Conservation (phyloP, 306 rosid genomes). For the Gastrolobium bilobum region DNA sequence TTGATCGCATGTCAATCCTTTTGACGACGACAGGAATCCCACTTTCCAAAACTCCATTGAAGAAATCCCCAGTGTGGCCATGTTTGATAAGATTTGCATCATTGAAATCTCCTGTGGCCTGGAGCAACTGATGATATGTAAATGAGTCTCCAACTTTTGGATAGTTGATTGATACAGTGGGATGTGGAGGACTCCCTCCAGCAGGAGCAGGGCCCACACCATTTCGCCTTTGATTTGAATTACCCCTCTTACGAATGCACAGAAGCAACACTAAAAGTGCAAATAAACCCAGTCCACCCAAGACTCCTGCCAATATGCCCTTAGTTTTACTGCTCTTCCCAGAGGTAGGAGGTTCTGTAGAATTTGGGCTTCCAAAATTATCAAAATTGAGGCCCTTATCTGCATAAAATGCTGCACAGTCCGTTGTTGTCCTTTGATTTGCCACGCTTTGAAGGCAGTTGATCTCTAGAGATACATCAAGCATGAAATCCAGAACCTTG, state of each 20-base stretch:
- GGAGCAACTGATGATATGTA: slow-evolving; percentile 80
- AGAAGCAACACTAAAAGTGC: slow-evolving; percentile 55
- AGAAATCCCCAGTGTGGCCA: slow-evolving; percentile 91
- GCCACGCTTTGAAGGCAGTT: slow-evolving; percentile 78
- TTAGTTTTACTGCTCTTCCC: slow-evolving; percentile 68
- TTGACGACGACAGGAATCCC: slow-evolving; percentile 77
- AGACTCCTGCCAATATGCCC: slow-evolving; percentile 76
- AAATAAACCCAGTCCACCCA: slow-evolving; percentile 77
- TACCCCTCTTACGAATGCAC: slow-evolving; percentile 55
- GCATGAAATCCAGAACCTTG: slow-evolving; percentile 57
- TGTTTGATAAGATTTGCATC: slow-evolving; percentile 74
- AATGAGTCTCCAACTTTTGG: slow-evolving; percentile 76
- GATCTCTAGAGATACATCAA: slow-evolving; percentile 57
- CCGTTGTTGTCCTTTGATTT: slow-evolving; percentile 63
- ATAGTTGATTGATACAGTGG: slow-evolving; percentile 61
- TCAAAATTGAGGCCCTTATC: slow-evolving; percentile 71
- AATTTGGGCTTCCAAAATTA: slow-evolving; percentile 68
- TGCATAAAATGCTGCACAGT: slow-evolving; percentile 77
- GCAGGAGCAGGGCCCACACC: slow-evolving; percentile 69
- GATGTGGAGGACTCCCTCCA: slow-evolving; percentile 59
- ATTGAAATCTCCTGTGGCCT: slow-evolving; percentile 76
- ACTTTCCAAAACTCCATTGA: slow-evolving; percentile 76
- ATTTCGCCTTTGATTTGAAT: slow-evolving; percentile 61
- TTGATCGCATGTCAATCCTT: slow-evolving; percentile 65
- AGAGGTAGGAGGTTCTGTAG: slow-evolving; percentile 49